phyloP scores from a whole-genome alignment of 2,329 filamentous ascomycete species.

The Emericellopsis cladophorae region DNA sequence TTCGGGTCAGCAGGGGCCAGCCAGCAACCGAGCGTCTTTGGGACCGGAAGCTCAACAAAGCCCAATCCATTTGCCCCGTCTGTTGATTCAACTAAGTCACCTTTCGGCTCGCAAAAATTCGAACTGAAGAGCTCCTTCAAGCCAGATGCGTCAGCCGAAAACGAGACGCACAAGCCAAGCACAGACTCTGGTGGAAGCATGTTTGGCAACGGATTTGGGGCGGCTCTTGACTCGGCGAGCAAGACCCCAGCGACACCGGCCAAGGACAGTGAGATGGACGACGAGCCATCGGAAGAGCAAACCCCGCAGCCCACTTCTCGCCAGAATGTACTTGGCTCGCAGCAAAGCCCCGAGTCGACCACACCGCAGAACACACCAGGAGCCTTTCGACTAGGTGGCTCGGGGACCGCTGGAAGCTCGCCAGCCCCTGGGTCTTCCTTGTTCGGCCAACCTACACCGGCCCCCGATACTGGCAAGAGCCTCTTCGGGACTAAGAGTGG shows the following conservation, averaged over 20 bases:
- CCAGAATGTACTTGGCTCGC: constrained; percentile 13
- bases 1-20: constrained; percentile 13
- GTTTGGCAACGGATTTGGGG: constrained; percentile 50
- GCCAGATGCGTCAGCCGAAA: constrained; percentile 45
- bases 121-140: constrained; percentile 58
- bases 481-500: constrained; percentile 11
- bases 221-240: constrained; percentile 37
- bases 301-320: constrained; percentile 23
- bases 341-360: constrained; percentile 19
- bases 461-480: constrained; percentile 3
- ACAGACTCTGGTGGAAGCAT: constrained; percentile 29
- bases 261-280: constrained; percentile 43
- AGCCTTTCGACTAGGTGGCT: constrained; percentile 25
- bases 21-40: neutral
- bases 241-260: constrained; percentile 22
- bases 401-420: constrained; percentile 17
- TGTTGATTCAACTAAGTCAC: neutral
- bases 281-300: constrained; percentile 17
- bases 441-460: constrained; percentile 7
- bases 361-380: constrained; percentile 41
- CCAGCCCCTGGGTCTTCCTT: constrained; percentile 15
- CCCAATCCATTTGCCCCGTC: neutral
- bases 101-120: constrained; percentile 44
- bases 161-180: constrained; percentile 40
- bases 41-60: neutral